phyloP scores from a whole-genome alignment of 2,329 filamentous ascomycete genomes.

The Fusarium sacchari region DNA sequence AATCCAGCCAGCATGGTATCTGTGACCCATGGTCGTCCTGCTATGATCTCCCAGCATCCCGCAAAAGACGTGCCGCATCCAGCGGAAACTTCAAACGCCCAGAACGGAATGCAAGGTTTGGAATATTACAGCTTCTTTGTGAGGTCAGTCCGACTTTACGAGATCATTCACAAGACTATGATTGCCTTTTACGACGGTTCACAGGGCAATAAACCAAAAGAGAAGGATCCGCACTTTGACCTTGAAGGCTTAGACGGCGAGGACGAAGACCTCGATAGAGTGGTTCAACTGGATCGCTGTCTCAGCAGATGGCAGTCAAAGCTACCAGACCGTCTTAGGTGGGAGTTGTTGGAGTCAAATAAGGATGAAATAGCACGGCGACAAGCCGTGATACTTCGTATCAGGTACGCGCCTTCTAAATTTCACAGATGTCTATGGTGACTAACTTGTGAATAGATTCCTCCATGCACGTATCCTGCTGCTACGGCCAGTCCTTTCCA shows the following conservation, averaged over 20 bases:
- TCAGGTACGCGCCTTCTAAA: slow-evolving; percentile 41
- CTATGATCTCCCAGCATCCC: slow-evolving; percentile 47
- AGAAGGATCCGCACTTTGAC: not conserved
- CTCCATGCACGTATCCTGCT: slow-evolving; percentile 50
- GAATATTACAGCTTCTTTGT: slow-evolving; percentile 47
- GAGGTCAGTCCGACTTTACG: slow-evolving; percentile 50
- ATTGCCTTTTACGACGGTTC: slow-evolving; percentile 43
- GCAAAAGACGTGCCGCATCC: slow-evolving; percentile 45
- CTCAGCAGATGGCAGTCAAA: slow-evolving; percentile 47
- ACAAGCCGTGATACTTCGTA: slow-evolving; percentile 48
- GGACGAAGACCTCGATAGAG: slow-evolving; percentile 44
- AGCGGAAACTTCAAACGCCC: not conserved
- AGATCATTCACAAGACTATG: slow-evolving; percentile 49
- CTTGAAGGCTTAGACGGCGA: slow-evolving; percentile 8
- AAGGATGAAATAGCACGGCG: slow-evolving; percentile 43
- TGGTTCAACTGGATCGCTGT: slow-evolving; percentile 47
- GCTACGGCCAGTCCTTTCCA: slow-evolving; percentile 46
- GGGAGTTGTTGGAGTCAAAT: slow-evolving; percentile 17
- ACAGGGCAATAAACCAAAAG: not conserved
- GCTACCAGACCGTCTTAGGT: slow-evolving; percentile 43
- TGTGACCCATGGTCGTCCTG: slow-evolving; percentile 49
- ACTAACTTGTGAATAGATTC: slow-evolving; percentile 30
- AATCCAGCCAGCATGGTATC: slow-evolving; percentile 46
- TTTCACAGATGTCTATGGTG: not conserved
- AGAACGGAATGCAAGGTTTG: not conserved